phyloP scores from a whole-genome alignment of 2,329 filamentous ascomycete genomes.

The Metarhizium sp. region DNA sequence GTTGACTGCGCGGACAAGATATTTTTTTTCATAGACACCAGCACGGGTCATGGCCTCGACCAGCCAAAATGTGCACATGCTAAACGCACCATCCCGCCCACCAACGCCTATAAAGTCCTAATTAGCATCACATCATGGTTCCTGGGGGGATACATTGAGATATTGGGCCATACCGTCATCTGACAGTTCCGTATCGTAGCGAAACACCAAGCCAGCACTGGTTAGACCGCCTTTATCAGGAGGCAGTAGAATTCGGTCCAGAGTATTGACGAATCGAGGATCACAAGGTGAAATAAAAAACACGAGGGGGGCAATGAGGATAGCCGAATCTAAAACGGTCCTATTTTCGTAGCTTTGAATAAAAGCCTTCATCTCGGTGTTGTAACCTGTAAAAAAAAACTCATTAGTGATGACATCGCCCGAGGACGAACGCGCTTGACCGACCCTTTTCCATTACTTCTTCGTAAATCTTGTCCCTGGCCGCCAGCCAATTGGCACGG shows the following conservation, averaged over 20 bases:
- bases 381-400: slow-evolving; percentile 36
- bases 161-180: slow-evolving; percentile 49
- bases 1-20: slow-evolving; percentile 51
- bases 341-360: slow-evolving; percentile 67
- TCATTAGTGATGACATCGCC: neutral
- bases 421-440: neutral
- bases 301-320: slow-evolving; percentile 67
- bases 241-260: slow-evolving; percentile 61
- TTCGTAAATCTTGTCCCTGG: slow-evolving; percentile 61
- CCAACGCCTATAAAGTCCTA: slow-evolving; percentile 47
- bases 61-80: slow-evolving; percentile 78
- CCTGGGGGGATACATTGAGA: slow-evolving; percentile 8
- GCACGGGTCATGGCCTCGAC: slow-evolving; percentile 69
- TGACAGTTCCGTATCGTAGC: slow-evolving; percentile 60
- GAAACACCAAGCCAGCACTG: slow-evolving; percentile 64
- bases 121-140: neutral
- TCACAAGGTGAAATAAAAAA: slow-evolving; percentile 75
- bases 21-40: slow-evolving; percentile 53
- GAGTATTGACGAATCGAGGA: slow-evolving; percentile 62
- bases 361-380: slow-evolving; percentile 58
- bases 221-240: slow-evolving; percentile 69
- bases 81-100: slow-evolving; percentile 66
- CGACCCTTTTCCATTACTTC: slow-evolving; percentile 64
- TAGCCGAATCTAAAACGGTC: slow-evolving; percentile 62
- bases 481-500: slow-evolving; percentile 53